Evolutionary conservation across 129 eudicot species (phyloP), one percentile per base, ranked within the genome.

Genomic region (Escallonia herrerae): DNA sequence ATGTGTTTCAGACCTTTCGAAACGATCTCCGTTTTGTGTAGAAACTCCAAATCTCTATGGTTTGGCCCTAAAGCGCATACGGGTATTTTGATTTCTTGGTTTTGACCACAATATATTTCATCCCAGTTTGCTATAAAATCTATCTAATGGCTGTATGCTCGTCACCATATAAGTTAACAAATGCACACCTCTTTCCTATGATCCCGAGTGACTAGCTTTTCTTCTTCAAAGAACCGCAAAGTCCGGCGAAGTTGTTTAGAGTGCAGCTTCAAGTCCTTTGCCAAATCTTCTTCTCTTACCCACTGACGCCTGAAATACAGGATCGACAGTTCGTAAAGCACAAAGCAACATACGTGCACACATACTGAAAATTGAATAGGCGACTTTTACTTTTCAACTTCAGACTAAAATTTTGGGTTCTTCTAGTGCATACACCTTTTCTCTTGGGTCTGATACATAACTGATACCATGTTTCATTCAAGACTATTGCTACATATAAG

Each of bases 231-330:
- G 71, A 93, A 88, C 39, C 91, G 87, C 63, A 93, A 67, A 43
- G 91, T 88, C 62, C 97, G 83, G 40, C 97, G 91, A 62, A 91
- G 95, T 75, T 91, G 97, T 72, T 91, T 91, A 42, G 86, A 65
- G 74, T 93, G 98, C 76, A 93, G 70, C 76, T 83, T 93, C 66
- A 93, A 80, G 82, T 86, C 96, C 86, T 88, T 93, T 14, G 99
- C 99, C 73, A 93, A 81, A 74, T 93, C 99, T 80, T 93, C 99
- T 77, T 93, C 99, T 53, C 95, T 86, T 50, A 86, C 95, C 99
- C 99, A 93, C 62, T 91, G 98, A 15, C 98, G 91, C 72, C 98
- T 85, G 62, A 15, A 84, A 44, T 46, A 45, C 13, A 65, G 40
- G 13, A 69, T 3, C 22, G 40, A 62, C 12, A 55, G 60, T 59